Conservation (phyloP, 257 asterid species). For the Nemophila menziesii region DNA sequence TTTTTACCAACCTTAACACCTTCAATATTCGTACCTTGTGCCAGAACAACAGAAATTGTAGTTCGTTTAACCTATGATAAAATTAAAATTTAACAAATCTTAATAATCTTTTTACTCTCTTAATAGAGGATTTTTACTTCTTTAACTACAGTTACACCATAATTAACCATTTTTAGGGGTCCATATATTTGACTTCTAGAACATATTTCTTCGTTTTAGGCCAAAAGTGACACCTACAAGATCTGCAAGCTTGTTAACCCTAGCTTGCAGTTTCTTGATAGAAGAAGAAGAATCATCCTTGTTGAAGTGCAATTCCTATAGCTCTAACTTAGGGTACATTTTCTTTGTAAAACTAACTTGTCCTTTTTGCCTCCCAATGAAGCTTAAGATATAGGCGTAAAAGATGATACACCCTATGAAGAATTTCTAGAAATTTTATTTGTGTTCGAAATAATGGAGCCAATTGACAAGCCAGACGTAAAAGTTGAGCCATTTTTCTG, state of each 20-base stretch:
- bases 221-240: constrained; percentile 29
- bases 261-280: constrained; percentile 23
- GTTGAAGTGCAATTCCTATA: constrained; percentile 25
- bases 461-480: constrained; percentile 16
- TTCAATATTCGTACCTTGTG: constrained; percentile 28
- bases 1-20: constrained; percentile 24
- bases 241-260: constrained; percentile 31
- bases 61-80: constrained; percentile 25
- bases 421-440: constrained; percentile 14
- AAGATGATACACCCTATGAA: constrained; percentile 14
- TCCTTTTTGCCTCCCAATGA: constrained; percentile 11
- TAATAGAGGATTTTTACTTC: constrained; percentile 13
- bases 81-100: background rate
- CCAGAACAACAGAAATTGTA: constrained; percentile 30
- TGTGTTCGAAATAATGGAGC: constrained; percentile 12
- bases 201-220: constrained; percentile 30
- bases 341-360: constrained; percentile 15
- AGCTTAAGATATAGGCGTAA: constrained; percentile 15
- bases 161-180: constrained; percentile 22
- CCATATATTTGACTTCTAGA: constrained; percentile 23
- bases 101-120: background rate
- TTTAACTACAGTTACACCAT: constrained; percentile 24
- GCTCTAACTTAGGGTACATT: constrained; percentile 13
- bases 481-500: constrained; percentile 18
- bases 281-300: constrained; percentile 25